Conservation (phyloP, 768 basidiomycete genomes). For the Dacryopinax primogenitus region DNA sequence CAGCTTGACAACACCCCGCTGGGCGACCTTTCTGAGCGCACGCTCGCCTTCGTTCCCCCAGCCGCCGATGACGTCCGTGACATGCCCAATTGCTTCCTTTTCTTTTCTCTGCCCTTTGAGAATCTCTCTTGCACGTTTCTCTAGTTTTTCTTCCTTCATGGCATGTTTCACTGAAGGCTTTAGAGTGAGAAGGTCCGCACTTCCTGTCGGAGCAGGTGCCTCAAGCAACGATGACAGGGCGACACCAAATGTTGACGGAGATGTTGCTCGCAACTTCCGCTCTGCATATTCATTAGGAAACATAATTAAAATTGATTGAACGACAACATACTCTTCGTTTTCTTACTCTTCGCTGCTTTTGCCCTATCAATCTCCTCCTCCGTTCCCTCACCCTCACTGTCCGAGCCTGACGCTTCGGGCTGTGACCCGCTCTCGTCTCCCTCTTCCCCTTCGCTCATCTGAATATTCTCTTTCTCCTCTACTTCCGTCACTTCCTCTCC, state of each 20-base stretch:
- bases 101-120: slow-evolving; percentile 19
- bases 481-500: not conserved
- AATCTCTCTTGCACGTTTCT: slow-evolving; percentile 52
- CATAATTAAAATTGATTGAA: not conserved
- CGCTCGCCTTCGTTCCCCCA: slow-evolving; percentile 23
- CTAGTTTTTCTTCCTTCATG: slow-evolving; percentile 63
- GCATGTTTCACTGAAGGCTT: slow-evolving; percentile 58
- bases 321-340: not conserved
- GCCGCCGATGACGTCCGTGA: slow-evolving; percentile 23
- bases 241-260: slow-evolving; percentile 57
- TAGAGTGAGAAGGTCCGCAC: slow-evolving; percentile 58
- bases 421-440: not conserved
- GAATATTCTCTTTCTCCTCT: not conserved
- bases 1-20: slow-evolving; percentile 53
- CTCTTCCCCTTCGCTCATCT: not conserved
- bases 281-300: slow-evolving; percentile 22
- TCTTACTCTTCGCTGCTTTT: not conserved
- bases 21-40: slow-evolving; percentile 21
- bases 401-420: not conserved
- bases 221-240: slow-evolving; percentile 58
- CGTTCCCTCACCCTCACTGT: not conserved
- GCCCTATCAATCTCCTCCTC: slow-evolving; percentile 7
- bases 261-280: slow-evolving; percentile 70
- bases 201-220: slow-evolving; percentile 47
- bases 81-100: slow-evolving; percentile 20